Percentiles rank a stretch among this genome's conserved stretches.
Conservation (phyloP, 345 rosid species). For the Sapria himalayana region DNA sequence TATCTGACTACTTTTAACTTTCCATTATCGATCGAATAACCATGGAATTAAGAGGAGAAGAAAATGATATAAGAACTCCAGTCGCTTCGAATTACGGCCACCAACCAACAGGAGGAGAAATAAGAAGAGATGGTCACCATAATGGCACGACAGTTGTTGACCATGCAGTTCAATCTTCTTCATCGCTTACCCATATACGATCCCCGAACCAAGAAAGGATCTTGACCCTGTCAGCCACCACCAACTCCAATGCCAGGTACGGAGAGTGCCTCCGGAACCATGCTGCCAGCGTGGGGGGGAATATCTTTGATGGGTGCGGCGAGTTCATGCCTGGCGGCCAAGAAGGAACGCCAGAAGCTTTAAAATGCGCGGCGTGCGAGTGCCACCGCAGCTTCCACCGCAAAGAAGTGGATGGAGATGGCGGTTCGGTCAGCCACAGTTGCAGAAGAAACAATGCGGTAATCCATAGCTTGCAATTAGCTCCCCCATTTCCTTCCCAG, state of each 20-base stretch:
- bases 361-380: conserved; percentile 81
- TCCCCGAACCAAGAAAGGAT: conserved; percentile 21
- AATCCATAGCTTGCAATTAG: conserved; percentile 33
- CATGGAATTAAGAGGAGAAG: conserved; percentile 29
- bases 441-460: conserved; percentile 12
- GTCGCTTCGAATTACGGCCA: conserved; percentile 12
- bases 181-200: conserved; percentile 9
- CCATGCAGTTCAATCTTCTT: conserved; percentile 47
- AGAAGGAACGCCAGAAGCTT: conserved; percentile 61
- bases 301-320: conserved; percentile 70
- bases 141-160: conserved; percentile 27
- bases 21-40: background rate
- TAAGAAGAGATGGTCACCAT: conserved; percentile 24
- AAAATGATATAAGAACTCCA: conserved; percentile 17
- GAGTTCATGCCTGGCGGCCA: conserved; percentile 97
- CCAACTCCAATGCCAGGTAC: conserved; percentile 20
- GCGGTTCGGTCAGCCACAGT: conserved; percentile 14
- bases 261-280: conserved; percentile 84
- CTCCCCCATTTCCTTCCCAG: conserved; percentile 27
- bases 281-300: conserved; percentile 76
- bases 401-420: conserved; percentile 43
- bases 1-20: background rate
- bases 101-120: conserved; percentile 16
- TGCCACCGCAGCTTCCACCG: conserved; percentile 96
- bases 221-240: conserved; percentile 8